Conservation (phyloP, 169 alveolate genomes). For the Eimeria necatrix region DNA sequence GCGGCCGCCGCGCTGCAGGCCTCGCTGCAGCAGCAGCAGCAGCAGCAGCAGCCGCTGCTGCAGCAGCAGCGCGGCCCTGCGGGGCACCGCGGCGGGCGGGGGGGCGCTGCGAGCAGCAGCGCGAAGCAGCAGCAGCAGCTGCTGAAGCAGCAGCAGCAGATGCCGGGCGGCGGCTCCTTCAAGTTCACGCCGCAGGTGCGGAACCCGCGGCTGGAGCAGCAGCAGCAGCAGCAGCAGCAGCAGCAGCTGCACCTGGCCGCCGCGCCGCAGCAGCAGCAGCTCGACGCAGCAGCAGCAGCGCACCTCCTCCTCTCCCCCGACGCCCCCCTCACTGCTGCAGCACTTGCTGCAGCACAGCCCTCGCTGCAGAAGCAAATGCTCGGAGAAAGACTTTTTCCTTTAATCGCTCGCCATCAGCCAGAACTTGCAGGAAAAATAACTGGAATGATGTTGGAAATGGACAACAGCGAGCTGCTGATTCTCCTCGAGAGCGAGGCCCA, state of each 20-base stretch:
- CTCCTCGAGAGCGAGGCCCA: constrained; percentile 94
- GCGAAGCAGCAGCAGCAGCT: constrained; percentile 63
- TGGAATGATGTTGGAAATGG: constrained; percentile 98
- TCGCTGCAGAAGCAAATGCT: constrained; percentile 96
- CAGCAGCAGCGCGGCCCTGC: constrained; percentile 37
- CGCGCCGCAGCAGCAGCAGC: constrained; percentile 51
- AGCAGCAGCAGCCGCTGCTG: constrained; percentile 59
- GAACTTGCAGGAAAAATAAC: constrained; percentile 96
- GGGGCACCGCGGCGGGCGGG: constrained; percentile 34
- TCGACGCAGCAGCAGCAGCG: constrained; percentile 24
- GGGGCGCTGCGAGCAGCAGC: constrained; percentile 72
- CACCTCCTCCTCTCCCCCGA: constrained; percentile 71
- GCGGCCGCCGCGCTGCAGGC: constrained; percentile 73
- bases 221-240: constrained; percentile 64
- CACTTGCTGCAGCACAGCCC: constrained; percentile 88
- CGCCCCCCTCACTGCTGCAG: constrained; percentile 80
- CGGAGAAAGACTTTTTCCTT: constrained; percentile 96
- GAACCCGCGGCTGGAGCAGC: constrained; percentile 80
- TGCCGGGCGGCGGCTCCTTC: constrained; percentile 76
- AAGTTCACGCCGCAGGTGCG: constrained; percentile 83
- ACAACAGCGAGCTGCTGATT: constrained; percentile 94
- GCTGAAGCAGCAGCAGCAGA: constrained; percentile 80
- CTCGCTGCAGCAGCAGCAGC: constrained; percentile 65
- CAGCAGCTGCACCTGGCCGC: constrained; percentile 2
- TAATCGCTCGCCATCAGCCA: constrained; percentile 94